A percentile compares a stretch with the other conserved stretches of the same genome.
Evolutionary conservation across 2,329 filamentous ascomycete species (phyloP).

Genomic region (Fusarium coicis): DNA sequence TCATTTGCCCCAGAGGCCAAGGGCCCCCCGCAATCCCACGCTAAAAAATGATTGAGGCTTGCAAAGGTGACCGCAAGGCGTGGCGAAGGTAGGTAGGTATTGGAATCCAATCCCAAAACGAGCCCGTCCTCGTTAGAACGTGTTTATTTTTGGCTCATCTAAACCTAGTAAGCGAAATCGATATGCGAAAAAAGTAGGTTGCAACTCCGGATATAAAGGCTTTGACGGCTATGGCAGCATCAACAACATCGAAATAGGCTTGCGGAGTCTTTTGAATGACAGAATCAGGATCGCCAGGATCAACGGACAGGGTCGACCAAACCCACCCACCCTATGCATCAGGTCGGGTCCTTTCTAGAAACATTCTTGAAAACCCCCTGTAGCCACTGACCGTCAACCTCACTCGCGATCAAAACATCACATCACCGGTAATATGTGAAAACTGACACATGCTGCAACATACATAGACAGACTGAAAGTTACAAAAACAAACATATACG

Average conservation of each 20-base stretch:
- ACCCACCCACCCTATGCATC: not conserved
- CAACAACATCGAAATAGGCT: not conserved
- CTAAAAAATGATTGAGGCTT: constrained; percentile 25
- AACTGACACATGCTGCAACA: not conserved
- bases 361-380: not conserved
- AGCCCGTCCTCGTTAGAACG: not conserved
- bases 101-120: not conserved
- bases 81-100: constrained; percentile 24
- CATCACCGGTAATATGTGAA: not conserved
- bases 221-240: not conserved
- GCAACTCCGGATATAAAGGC: not conserved
- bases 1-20: constrained; percentile 3
- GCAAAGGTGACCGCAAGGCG: constrained; percentile 17
- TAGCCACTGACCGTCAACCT: not conserved
- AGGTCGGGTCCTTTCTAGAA: constrained; percentile 9
- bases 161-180: not conserved
- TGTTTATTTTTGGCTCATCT: constrained; percentile 33
- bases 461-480: not conserved
- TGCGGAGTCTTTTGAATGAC: not conserved
- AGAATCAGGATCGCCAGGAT: not conserved
- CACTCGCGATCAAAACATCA: not conserved
- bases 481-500: not conserved
- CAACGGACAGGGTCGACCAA: not conserved
- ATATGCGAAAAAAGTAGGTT: not conserved
- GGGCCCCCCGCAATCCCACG: constrained; percentile 10